Base-by-base conservation (phyloP, 768 basidiomycete genomes). In the Pleurotus eryngii region DNA sequence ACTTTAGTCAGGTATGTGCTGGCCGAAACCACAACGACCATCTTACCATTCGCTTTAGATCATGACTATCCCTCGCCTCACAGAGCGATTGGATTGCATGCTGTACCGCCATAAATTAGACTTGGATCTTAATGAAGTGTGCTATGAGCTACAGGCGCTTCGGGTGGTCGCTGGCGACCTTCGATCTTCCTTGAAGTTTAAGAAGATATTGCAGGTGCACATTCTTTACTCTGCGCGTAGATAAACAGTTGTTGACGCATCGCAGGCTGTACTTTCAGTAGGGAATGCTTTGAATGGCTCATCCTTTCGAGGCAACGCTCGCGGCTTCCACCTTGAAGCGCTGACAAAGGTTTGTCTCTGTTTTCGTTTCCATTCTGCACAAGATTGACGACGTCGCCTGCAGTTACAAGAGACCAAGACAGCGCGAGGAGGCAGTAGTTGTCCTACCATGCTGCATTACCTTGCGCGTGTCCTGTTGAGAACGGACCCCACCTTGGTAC, bases 391-490 rank as follows among this genome's bases (percentile, higher is more conserved):
- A 49, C 20, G 43, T 49, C 18, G 38, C 37, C 47, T 18, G 30
- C 60, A 96, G 94, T 71, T 94, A 72, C 87, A 84, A 65, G 92
- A 95, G 62, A 94, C 87, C 6, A 91, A 83, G 71, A 90, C 91
- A 0, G 83, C 81, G 0, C 86, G 82, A 57, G 82, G 81, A 0
- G 81, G 82, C 0, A 49, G 82, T 0, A 83, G 83, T 5, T 95
- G 92, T 61, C 92, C 94, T 0, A 96, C 93, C 0, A 74, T 98
- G n/a, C 76, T 97, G 11, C 95, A 96, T 68, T 96, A 93, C 66
- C 68, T 96, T n/a, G 92, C 90, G 11, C 80, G 82, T 47, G 79
- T 90, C 5, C 76, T 96, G 14, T 64, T 90, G 57, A 81, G 86
- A 27, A 79, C 79, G 5, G 86, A 95, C 65, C 81, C 88, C 0